These are phyloP conservation scores for Citrus glauca DNA, from an alignment of 345 rosid species.

Conservation along the genomic window DNA sequence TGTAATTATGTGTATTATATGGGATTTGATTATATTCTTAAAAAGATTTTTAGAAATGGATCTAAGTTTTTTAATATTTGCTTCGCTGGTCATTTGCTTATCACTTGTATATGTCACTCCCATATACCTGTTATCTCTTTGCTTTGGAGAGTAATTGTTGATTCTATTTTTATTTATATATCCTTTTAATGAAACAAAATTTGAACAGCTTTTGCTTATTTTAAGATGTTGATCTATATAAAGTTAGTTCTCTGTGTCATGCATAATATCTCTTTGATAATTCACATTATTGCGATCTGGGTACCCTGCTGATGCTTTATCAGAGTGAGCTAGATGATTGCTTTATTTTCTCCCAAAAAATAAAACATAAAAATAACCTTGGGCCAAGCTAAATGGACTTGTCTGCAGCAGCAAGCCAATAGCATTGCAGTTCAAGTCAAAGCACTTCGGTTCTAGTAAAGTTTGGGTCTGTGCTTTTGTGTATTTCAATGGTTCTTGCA, in stretches of 20 bases:
- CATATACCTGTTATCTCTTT: not conserved
- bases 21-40: not conserved
- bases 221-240: not conserved
- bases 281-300: not conserved
- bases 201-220: not conserved
- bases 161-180: too few relatives aligned
- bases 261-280: not conserved
- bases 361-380: not conserved
- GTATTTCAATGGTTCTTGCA: not conserved
- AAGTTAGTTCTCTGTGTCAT: not conserved
- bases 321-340: not conserved
- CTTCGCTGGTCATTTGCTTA: not conserved
- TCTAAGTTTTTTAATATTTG: not conserved
- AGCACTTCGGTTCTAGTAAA: too few relatives aligned
- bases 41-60: not conserved
- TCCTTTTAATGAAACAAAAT: not conserved
- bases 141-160: not conserved
- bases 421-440: not conserved
- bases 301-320: not conserved
- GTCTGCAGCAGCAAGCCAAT: not conserved
- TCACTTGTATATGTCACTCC: not conserved
- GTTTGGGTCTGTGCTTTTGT: not conserved
- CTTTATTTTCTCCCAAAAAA: not conserved
- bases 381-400: not conserved
- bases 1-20: conserved; percentile 1